Evolutionary conservation across 2,329 filamentous ascomycete species (phyloP).

Genomic region (Zymoseptoria tritici): DNA sequence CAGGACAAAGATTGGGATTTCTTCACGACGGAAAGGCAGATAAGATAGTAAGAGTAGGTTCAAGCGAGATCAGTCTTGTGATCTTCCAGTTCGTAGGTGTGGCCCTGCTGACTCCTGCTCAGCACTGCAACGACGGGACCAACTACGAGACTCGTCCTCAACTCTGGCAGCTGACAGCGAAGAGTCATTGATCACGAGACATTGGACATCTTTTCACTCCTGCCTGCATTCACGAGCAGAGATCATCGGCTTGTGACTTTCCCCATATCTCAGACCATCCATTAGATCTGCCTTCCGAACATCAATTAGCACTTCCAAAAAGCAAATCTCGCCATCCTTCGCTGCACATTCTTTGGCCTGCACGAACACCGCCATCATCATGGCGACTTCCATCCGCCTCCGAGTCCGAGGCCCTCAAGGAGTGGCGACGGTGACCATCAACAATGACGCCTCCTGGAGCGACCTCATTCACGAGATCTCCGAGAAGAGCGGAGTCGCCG

Average conservation of each 20-base stretch:
- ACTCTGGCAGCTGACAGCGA: neutral
- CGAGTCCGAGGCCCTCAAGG: conserved; percentile 69
- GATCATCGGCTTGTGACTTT: too few relatives aligned
- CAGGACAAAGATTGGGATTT: too few relatives aligned
- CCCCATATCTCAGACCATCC: too few relatives aligned
- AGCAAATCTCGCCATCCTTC: neutral
- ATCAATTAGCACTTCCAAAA: too few relatives aligned
- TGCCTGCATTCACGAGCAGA: too few relatives aligned
- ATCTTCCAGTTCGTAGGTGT: too few relatives aligned
- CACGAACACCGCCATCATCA: neutral
- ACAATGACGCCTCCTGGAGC: conserved; percentile 58
- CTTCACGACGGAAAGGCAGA: too few relatives aligned
- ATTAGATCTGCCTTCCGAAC: too few relatives aligned
- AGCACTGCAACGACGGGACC: neutral
- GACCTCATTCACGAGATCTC: conserved; percentile 56
- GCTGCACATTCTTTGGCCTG: neutral
- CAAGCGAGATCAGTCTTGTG: too few relatives aligned
- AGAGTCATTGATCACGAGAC: neutral
- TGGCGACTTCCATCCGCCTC: conserved; percentile 53
- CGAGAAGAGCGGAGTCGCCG: conserved; percentile 55
- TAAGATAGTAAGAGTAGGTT: too few relatives aligned
- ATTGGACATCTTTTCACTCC: too few relatives aligned
- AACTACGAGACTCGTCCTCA: neutral
- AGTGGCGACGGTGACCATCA: conserved; percentile 60
- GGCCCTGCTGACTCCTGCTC: neutral